Percentiles rank a stretch among this genome's conserved stretches.
phyloP scores from a whole-genome alignment of 768 basidiomycete genomes.

The Lentinula edodes region DNA sequence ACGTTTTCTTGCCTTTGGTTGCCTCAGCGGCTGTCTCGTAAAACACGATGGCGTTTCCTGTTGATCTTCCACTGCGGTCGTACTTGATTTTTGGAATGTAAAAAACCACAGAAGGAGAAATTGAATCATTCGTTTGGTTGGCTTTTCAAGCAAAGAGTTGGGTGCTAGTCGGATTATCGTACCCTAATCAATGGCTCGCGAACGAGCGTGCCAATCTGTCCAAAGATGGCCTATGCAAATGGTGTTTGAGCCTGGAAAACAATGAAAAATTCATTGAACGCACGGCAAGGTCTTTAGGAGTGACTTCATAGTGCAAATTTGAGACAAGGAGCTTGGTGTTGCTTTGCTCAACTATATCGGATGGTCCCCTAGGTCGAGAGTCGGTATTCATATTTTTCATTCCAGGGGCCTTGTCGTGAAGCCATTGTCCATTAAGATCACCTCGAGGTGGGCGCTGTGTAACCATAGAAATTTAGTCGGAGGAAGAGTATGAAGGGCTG shows the following conservation, averaged over 20 bases:
- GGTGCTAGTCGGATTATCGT: slow-evolving; percentile 61
- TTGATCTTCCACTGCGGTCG: slow-evolving; percentile 92
- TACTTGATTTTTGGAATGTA: slow-evolving; percentile 60
- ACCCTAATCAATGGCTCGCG: slow-evolving; percentile 94
- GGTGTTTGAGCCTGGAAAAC: slow-evolving; percentile 5
- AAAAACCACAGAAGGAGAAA: slow-evolving; percentile 30
- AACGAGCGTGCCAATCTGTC: slow-evolving; percentile 86
- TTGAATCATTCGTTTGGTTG: slow-evolving; percentile 37
- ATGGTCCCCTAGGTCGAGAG: slow-evolving; percentile 19
- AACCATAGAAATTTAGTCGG: slow-evolving; percentile 3
- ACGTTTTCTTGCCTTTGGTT: slow-evolving; percentile 75
- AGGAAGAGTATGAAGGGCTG: neutral
- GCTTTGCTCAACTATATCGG: slow-evolving; percentile 18
- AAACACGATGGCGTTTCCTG: slow-evolving; percentile 72
- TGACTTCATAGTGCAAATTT: slow-evolving; percentile 90
- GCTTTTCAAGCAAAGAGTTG: slow-evolving; percentile 52
- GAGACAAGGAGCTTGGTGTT: slow-evolving; percentile 69
- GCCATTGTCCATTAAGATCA: slow-evolving; percentile 61
- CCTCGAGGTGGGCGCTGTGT: slow-evolving; percentile 51
- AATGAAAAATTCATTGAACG: slow-evolving; percentile 21
- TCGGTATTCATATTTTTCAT: slow-evolving; percentile 22
- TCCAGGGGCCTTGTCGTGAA: slow-evolving; percentile 67
- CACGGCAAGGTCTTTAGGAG: slow-evolving; percentile 83
- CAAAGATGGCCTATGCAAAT: slow-evolving; percentile 70
- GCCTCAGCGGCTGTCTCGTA: slow-evolving; percentile 81